phyloP scores from a whole-genome alignment of 805 yeast genomes.

The Wickerhamiella azyma region DNA sequence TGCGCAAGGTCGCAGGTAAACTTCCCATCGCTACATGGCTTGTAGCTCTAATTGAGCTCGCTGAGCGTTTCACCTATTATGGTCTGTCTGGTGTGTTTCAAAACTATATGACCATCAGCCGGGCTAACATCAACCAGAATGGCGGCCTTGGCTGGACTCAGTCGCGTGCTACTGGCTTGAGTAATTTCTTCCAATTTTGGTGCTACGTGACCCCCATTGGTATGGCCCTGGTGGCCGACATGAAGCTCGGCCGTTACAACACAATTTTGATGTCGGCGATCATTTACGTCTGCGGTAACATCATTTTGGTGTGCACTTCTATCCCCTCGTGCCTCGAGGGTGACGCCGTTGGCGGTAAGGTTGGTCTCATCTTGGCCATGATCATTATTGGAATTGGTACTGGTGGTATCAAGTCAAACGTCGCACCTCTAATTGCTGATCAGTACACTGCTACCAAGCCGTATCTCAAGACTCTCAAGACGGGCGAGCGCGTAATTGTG shows the following conservation, averaged over 20 bases:
- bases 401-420: slow-evolving; percentile 69
- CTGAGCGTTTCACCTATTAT: slow-evolving; percentile 72
- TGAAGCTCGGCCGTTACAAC: slow-evolving; percentile 56
- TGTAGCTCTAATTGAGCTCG: slow-evolving; percentile 58
- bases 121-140: slow-evolving; percentile 21
- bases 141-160: slow-evolving; percentile 49
- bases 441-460: slow-evolving; percentile 52
- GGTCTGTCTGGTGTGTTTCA: slow-evolving; percentile 66
- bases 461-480: slow-evolving; percentile 40
- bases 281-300: slow-evolving; percentile 47
- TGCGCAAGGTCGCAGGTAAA: slow-evolving; percentile 38
- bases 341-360: slow-evolving; percentile 34
- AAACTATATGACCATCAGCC: slow-evolving; percentile 52
- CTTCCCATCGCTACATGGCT: slow-evolving; percentile 47
- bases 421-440: slow-evolving; percentile 63
- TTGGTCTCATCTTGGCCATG: slow-evolving; percentile 46
- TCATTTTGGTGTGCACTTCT: slow-evolving; percentile 55
- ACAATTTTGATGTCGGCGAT: slow-evolving; percentile 50
- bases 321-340: slow-evolving; percentile 41
- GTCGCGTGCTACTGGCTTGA: slow-evolving; percentile 54
- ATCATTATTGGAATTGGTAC: slow-evolving; percentile 60
- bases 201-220: slow-evolving; percentile 67
- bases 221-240: slow-evolving; percentile 66
- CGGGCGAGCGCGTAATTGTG: slow-evolving; percentile 54
- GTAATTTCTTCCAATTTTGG: slow-evolving; percentile 69